These are phyloP conservation scores for Dactylellina leptospora DNA, from an alignment of 2,329 filamentous ascomycete species.

Conservation along the genomic window DNA sequence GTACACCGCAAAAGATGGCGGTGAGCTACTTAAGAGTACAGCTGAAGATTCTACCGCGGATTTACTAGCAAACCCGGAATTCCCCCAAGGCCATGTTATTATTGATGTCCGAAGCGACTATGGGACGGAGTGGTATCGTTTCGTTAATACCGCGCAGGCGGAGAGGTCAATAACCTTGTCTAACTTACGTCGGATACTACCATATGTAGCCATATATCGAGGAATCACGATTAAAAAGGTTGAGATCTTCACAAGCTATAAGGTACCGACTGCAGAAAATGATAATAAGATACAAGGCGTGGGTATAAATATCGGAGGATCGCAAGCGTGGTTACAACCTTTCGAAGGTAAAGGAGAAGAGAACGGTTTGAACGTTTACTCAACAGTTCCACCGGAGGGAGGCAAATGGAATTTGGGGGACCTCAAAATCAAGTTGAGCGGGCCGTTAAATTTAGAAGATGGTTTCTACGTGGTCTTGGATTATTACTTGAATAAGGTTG, in stretches of 20 bases:
- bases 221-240: not conserved
- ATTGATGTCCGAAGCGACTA: not conserved
- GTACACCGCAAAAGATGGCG: constrained; percentile 60
- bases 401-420: not conserved
- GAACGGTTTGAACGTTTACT: not conserved
- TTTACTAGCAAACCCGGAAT: not conserved
- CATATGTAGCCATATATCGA: not conserved
- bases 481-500: not conserved
- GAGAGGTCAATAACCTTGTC: not conserved
- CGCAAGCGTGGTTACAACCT: not conserved
- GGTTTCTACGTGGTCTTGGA: constrained; percentile 1
- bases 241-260: not conserved
- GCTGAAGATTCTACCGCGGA: not conserved
- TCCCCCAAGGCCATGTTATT: not conserved
- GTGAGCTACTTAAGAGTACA: constrained; percentile 28
- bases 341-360: not conserved
- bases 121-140: not conserved
- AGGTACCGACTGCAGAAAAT: not conserved
- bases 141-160: not conserved
- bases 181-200: not conserved
- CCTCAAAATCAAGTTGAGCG: not conserved
- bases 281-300: not conserved
- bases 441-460: not conserved
- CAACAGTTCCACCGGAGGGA: not conserved
- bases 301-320: not conserved